Evolutionary conservation across 2,329 filamentous ascomycete species (phyloP).

Genomic region (Lachnellula cervina): DNA sequence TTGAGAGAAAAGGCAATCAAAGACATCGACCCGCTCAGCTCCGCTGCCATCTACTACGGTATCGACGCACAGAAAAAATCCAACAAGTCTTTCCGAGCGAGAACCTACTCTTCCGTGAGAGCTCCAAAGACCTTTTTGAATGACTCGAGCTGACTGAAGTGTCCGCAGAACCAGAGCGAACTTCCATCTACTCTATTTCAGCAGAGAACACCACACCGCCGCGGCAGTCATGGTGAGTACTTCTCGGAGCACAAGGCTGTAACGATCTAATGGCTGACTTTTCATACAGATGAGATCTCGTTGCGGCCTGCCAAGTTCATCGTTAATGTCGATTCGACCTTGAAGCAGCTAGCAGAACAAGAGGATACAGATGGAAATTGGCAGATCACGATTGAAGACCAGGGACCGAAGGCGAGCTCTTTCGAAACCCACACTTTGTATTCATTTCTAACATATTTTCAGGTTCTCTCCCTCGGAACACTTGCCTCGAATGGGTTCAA

Average conservation of each 20-base stretch:
- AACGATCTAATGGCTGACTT: background rate
- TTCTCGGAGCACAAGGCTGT: background rate
- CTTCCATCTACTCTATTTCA: conserved; percentile 14
- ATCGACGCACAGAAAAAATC: conserved; percentile 21
- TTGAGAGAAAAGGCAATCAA: conserved; percentile 17
- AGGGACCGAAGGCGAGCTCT: conserved; percentile 71
- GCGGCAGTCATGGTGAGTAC: conserved; percentile 31
- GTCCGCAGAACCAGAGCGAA: conserved; percentile 21
- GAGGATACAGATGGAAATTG: conserved; percentile 94
- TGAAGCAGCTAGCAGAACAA: conserved; percentile 71
- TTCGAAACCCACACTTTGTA: no score
- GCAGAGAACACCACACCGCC: conserved; percentile 23
- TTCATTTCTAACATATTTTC: background rate
- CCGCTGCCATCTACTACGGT: conserved; percentile 31
- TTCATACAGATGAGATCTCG: conserved; percentile 62
- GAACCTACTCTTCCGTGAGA: conserved; percentile 31
- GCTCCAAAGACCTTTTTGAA: background rate
- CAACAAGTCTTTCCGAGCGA: conserved; percentile 25
- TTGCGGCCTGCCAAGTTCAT: conserved; percentile 72
- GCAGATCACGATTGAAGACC: conserved; percentile 97
- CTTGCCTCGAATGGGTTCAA: conserved; percentile 81
- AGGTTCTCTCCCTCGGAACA: conserved; percentile 80
- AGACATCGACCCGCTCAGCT: conserved; percentile 29
- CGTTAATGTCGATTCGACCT: conserved; percentile 78
- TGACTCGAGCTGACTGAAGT: conserved; percentile 5